Evolutionary conservation across 1,284 basidiomycete genomes (phyloP).

Genomic region (Fomitopsis palustris): DNA sequence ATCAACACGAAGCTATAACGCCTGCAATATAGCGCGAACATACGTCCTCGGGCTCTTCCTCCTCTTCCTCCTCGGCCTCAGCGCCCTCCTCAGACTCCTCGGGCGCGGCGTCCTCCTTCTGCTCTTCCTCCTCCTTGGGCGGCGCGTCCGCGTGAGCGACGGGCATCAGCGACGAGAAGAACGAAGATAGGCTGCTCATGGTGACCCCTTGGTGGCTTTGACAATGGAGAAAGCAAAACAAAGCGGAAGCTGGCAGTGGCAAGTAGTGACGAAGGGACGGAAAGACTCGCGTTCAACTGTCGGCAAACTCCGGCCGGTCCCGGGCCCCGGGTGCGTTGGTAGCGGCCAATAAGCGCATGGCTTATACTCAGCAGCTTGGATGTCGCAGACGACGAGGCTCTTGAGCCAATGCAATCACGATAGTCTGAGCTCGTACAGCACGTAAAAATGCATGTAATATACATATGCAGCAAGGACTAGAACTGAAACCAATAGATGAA

Average conservation of each 20-base stretch:
- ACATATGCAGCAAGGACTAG: too few species aligned
- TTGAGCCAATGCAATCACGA: too few species aligned
- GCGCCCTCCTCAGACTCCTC: conserved; percentile 35
- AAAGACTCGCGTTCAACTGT: too few species aligned
- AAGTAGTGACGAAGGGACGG: not conserved
- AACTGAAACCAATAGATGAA: too few species aligned
- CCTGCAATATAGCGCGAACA: conserved; percentile 21
- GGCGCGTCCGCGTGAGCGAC: conserved; percentile 57
- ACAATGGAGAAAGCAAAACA: not conserved
- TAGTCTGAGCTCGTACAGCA: too few species aligned
- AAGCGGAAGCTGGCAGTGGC: not conserved
- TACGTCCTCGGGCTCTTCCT: conserved; percentile 71
- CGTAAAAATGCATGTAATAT: too few species aligned
- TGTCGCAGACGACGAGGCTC: too few species aligned
- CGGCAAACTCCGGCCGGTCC: too few species aligned
- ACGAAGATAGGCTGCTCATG: conserved; percentile 33
- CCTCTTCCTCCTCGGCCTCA: conserved; percentile 61
- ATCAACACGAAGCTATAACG: not conserved
- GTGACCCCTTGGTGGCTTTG: not conserved
- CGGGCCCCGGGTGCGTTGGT: not conserved
- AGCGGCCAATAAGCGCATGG: not conserved
- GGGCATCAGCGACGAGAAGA: conserved; percentile 62
- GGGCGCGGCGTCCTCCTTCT: conserved; percentile 30
- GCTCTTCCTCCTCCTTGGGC: conserved; percentile 28
- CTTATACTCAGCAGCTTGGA: too few species aligned